Evolutionary conservation across 306 rosid genomes (phyloP).

Genomic region (Trichosanthes cucumerina): DNA sequence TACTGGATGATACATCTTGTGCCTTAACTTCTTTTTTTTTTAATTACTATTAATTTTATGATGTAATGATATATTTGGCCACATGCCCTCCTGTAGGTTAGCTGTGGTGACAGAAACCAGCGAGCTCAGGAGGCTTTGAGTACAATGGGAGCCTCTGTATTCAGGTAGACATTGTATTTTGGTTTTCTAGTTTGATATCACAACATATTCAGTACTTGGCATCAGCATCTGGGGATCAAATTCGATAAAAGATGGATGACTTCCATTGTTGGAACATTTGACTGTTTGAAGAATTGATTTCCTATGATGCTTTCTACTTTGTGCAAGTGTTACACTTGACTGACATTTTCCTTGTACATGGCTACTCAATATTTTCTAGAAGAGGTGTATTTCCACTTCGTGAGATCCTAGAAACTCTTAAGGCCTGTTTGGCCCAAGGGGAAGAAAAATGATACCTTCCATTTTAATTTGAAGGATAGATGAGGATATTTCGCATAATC

Average conservation of each 20-base stretch:
- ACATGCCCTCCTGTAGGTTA: constrained; percentile 40
- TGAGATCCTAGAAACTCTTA: neutral
- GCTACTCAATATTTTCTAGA: neutral
- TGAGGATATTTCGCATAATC: neutral
- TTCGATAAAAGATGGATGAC: neutral
- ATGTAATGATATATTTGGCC: constrained; percentile 13
- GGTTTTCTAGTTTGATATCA: constrained; percentile 12
- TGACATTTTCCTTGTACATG: neutral
- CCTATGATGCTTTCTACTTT: neutral
- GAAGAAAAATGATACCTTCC: neutral
- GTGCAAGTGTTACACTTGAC: neutral
- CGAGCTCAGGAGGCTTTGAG: constrained; percentile 73
- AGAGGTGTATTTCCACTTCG: neutral
- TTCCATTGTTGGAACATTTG: neutral
- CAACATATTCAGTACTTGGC: constrained; percentile 7
- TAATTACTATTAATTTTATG: neutral
- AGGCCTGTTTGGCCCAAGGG: no score
- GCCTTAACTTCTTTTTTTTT: neutral
- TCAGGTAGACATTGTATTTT: constrained; percentile 51
- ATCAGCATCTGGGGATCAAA: neutral
- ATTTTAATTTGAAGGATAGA: neutral
- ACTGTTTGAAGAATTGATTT: neutral
- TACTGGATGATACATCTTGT: neutral
- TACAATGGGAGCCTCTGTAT: constrained; percentile 95
- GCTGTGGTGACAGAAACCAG: constrained; percentile 57